phyloP scores from a whole-genome alignment of 225 moss, liverwort and hornwort genomes.

The Sphagnum tenellum region DNA sequence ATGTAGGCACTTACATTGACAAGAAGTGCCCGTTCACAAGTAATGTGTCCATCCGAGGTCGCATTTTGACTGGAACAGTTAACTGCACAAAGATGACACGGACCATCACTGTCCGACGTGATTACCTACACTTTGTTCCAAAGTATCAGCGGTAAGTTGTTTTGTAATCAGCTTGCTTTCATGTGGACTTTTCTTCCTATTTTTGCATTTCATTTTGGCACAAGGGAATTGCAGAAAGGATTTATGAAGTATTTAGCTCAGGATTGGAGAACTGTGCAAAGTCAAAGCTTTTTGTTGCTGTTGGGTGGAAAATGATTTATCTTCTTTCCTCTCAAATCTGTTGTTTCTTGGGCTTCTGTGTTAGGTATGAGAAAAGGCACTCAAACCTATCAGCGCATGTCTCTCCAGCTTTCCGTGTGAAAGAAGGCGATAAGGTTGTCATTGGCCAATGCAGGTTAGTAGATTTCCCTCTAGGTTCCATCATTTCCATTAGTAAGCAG shows the following conservation, averaged over 20 bases:
- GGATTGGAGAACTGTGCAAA: too few relatives aligned
- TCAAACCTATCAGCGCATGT: constrained; percentile 54
- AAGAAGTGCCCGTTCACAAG: constrained; percentile 59
- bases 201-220: too few relatives aligned
- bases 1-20: constrained; percentile 44
- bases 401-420: constrained; percentile 52
- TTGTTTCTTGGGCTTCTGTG: too few relatives aligned
- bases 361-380: constrained; percentile 51
- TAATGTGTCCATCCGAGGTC: constrained; percentile 44
- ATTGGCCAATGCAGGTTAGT: constrained; percentile 50
- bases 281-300: too few relatives aligned
- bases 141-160: constrained; percentile 38
- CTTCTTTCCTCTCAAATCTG: too few relatives aligned
- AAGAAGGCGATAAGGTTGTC: constrained; percentile 56
- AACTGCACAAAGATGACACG: constrained; percentile 58
- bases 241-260: too few relatives aligned
- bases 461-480: neutral
- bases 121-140: constrained; percentile 42
- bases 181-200: too few relatives aligned
- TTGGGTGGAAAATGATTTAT: too few relatives aligned
- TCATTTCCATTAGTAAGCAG: too few relatives aligned
- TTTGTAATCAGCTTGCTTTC: too few relatives aligned
- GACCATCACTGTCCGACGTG: constrained; percentile 47
- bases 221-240: too few relatives aligned
- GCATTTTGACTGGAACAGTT: constrained; percentile 41